Conservation (phyloP, 768 basidiomycete genomes). For the Naganishia vishniacii region DNA sequence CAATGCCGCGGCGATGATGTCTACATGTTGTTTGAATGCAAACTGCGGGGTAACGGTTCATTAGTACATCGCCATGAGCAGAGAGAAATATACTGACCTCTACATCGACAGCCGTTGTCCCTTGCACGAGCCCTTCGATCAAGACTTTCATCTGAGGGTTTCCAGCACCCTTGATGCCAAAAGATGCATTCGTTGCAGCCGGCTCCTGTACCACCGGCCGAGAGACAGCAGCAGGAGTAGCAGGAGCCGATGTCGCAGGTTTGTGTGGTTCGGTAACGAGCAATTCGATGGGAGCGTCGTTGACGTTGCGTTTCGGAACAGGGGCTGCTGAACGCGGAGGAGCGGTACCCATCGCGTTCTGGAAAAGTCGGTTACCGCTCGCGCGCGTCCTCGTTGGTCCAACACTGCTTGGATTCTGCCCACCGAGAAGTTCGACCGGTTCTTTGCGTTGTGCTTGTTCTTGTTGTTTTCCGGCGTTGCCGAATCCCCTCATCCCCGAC, state of each 20-base stretch:
- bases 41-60: background rate
- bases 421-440: constrained; percentile 17
- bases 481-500: constrained; percentile 13
- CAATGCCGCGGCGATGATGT: constrained; percentile 51
- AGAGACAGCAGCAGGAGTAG: background rate
- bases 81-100: constrained; percentile 49
- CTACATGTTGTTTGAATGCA: constrained; percentile 24
- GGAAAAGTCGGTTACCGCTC: constrained; percentile 13
- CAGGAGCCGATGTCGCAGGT: background rate
- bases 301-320: constrained; percentile 10
- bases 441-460: background rate
- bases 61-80: background rate
- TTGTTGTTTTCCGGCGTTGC: background rate
- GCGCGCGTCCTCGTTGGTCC: constrained; percentile 6
- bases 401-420: background rate
- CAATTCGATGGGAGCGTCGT: constrained; percentile 4
- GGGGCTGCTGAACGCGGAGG: background rate
- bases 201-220: constrained; percentile 19
- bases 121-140: constrained; percentile 65
- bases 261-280: constrained; percentile 6
- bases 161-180: constrained; percentile 13
- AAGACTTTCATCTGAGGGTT: constrained; percentile 52
- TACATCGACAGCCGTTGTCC: constrained; percentile 77
- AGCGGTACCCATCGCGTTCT: constrained; percentile 13
- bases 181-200: background rate